Evolutionary conservation across 306 rosid species (phyloP), one percentile per base, ranked within the genome.

Genomic region (Amphicarpaea edgeworthii): DNA sequence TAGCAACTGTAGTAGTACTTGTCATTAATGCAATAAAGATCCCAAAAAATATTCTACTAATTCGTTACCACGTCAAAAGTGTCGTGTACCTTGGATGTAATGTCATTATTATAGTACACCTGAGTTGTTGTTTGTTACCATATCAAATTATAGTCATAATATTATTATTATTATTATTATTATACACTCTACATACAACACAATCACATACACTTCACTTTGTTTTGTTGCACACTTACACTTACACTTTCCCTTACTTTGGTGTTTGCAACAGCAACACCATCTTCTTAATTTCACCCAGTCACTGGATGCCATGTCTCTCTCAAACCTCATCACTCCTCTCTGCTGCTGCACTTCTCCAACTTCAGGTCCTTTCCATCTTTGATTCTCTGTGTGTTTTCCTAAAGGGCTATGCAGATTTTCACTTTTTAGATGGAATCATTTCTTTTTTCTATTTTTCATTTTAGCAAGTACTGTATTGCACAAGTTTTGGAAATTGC

Each of bases 221-320:
- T 19, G 45, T 61, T 63, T 9, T 19, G 45, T 61, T 61, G 24
- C 7, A 2, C 11, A 26, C 16, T 21, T 3, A 2, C 7, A 30
- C 17, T 24, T 5, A 0, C 16, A 26, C 2, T 30, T 30, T 6
- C 40, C 40, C 7, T 3, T 24, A 11, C 12, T 57, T 40, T 72
- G 38, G n/a, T 55, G 62, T 58, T 40, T 23, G 17, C 28, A 21
- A 24, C 12, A 9, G 9, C 54, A 1, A 3, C 16, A 24, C 32
- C 42, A 4, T 45, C 5, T 59, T 37, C 41, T 72, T n/a, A n/a
- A n/a, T n/a, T 40, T 19, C 54, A 12, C 6, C 41, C 42, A 57
- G 26, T 70, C 69, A 5, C 51, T 75, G 12, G 72, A 15, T 30
- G 37, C 34, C 71, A 84, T 84, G 87, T 76, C 84, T 66, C 77